A percentile compares a stretch with the other conserved stretches of the same genome.
Evolutionary conservation across 2,329 filamentous ascomycete genomes (phyloP).

Genomic region (Epichloe sp.): DNA sequence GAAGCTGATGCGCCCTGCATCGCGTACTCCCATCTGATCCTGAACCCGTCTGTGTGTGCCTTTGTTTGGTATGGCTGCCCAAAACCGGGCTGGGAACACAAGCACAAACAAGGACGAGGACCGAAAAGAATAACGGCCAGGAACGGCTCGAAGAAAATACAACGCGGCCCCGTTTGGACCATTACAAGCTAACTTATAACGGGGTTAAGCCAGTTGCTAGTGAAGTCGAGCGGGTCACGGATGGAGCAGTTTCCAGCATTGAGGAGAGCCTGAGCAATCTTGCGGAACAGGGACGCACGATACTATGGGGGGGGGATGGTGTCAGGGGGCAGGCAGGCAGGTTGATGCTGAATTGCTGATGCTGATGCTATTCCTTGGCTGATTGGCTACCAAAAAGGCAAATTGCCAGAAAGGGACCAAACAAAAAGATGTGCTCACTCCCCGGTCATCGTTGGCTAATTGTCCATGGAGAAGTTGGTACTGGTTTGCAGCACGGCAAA

Average conservation of each 20-base stretch:
- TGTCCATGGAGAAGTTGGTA: no score
- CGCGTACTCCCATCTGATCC: neutral
- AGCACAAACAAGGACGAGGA: neutral
- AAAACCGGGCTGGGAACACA: neutral
- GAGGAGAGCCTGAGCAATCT: slow-evolving; percentile 3
- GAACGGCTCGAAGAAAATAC: neutral
- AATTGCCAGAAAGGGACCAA: no score
- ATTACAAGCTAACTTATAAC: neutral
- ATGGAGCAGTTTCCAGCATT: neutral
- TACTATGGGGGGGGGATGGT: neutral
- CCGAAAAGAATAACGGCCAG: neutral
- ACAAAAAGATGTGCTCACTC: no score
- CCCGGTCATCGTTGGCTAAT: no score
- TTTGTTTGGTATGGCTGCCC: no score
- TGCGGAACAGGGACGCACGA: neutral
- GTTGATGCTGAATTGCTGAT: no score
- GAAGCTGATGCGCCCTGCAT: neutral
- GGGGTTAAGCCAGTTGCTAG: neutral
- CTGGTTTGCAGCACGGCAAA: no score
- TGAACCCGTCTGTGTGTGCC: neutral
- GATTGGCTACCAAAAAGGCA: no score
- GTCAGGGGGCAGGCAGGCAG: neutral
- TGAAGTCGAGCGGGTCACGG: neutral
- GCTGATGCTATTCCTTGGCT: no score
- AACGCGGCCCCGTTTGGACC: neutral